Percentiles rank a stretch among this genome's conserved stretches.
Conservation (phyloP, 306 rosid species). For the Malus sieversii region DNA sequence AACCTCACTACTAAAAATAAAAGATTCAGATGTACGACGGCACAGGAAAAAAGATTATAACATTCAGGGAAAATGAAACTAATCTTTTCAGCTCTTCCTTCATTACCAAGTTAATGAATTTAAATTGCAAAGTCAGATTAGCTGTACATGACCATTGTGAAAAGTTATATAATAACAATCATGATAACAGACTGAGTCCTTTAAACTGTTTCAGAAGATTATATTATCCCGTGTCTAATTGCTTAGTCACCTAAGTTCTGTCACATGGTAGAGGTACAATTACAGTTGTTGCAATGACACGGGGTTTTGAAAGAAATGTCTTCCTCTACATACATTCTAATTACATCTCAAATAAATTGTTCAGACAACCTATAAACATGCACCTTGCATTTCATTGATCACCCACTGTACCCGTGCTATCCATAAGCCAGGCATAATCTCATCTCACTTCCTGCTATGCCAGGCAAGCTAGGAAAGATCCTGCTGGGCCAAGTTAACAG, state of each 20-base stretch:
- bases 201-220: not conserved
- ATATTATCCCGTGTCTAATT: not conserved
- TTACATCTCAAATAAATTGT: not conserved
- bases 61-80: not conserved
- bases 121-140: not conserved
- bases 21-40: not conserved
- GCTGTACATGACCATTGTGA: not conserved
- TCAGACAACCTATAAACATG: not conserved
- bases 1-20: slow-evolving; percentile 2
- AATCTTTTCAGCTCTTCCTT: not conserved
- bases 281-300: not conserved
- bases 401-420: not conserved
- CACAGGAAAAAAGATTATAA: not conserved
- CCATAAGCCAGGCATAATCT: not conserved
- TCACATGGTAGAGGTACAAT: not conserved
- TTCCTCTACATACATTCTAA: not conserved
- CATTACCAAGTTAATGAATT: not conserved
- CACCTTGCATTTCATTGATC: not conserved
- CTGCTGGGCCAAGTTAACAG: not conserved
- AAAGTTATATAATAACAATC: not conserved
- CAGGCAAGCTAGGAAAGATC: not conserved
- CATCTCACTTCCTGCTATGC: not conserved
- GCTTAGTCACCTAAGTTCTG: not conserved
- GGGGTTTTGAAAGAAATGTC: not conserved
- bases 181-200: not conserved